Conservation (phyloP, 2,329 filamentous ascomycete species). For the Claviceps sp. region DNA sequence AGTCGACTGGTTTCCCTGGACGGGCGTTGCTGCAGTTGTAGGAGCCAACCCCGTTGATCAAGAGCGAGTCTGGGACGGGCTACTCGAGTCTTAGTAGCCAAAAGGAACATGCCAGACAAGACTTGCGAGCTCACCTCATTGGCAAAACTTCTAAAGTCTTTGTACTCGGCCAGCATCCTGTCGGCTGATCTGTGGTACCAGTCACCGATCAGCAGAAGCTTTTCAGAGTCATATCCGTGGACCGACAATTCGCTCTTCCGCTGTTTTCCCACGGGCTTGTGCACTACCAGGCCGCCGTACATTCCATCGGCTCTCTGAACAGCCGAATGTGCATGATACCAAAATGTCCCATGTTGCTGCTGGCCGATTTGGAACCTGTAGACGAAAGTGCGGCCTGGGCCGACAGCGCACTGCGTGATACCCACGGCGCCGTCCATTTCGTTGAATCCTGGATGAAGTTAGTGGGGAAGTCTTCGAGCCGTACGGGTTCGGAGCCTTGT, state of each 20-base stretch:
- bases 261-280: conserved; percentile 15
- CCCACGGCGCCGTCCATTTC: conserved; percentile 51
- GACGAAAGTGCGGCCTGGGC: conserved; percentile 36
- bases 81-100: conserved; percentile 12
- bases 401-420: conserved; percentile 48
- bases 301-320: conserved; percentile 25
- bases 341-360: conserved; percentile 38
- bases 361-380: conserved; percentile 46
- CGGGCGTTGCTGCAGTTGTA: conserved; percentile 11
- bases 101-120: neutral
- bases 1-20: conserved; percentile 8
- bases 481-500: neutral
- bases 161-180: conserved; percentile 14
- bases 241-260: conserved; percentile 3
- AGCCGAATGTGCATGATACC: conserved; percentile 53
- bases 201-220: conserved; percentile 25
- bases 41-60: conserved; percentile 23
- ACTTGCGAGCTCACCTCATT: conserved; percentile 6
- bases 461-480: neutral
- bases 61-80: conserved; percentile 25
- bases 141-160: conserved; percentile 10
- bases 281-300: conserved; percentile 18
- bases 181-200: conserved; percentile 24
- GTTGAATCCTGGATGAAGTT: conserved; percentile 22
- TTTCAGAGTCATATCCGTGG: conserved; percentile 17